Conservation (phyloP, 1,284 basidiomycete species). For the Papiliotrema laurentii region DNA sequence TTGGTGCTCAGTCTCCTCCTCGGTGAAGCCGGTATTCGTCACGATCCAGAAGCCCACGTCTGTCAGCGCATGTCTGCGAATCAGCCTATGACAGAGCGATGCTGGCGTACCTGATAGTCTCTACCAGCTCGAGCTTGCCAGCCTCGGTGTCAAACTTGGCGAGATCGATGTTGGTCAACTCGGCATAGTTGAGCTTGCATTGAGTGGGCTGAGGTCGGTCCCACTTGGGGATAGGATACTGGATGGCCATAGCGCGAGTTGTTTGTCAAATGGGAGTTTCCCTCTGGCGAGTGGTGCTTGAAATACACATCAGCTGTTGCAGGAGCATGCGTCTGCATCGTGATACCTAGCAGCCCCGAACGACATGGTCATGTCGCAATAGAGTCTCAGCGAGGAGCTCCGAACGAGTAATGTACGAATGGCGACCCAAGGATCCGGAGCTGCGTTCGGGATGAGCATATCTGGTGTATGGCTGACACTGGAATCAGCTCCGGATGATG, state of each 20-base stretch:
- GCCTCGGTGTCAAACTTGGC: constrained; percentile 52
- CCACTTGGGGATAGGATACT: constrained; percentile 26
- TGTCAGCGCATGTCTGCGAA: constrained; percentile 10
- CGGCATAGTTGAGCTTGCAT: constrained; percentile 54
- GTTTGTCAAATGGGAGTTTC: neutral
- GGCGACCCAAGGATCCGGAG: neutral
- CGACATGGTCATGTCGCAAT: neutral
- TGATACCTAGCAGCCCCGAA: neutral
- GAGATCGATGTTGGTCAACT: constrained; percentile 62
- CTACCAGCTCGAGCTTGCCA: constrained; percentile 52
- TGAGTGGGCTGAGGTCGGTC: constrained; percentile 25
- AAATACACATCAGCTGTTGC: too few species aligned
- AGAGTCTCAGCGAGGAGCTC: neutral
- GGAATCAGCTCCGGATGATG: neutral
- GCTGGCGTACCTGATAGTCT: constrained; percentile 15
- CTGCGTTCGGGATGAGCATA: neutral
- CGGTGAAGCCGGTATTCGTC: constrained; percentile 23
- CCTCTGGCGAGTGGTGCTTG: neutral
- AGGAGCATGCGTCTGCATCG: too few species aligned
- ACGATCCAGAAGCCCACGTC: constrained; percentile 31
- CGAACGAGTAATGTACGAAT: neutral
- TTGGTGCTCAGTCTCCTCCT: constrained; percentile 31
- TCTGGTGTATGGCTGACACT: neutral
- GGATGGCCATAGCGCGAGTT: constrained; percentile 13
- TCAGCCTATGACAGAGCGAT: neutral